Conservation (phyloP, 2,329 filamentous ascomycete genomes). For the Exophiala bonariae region DNA sequence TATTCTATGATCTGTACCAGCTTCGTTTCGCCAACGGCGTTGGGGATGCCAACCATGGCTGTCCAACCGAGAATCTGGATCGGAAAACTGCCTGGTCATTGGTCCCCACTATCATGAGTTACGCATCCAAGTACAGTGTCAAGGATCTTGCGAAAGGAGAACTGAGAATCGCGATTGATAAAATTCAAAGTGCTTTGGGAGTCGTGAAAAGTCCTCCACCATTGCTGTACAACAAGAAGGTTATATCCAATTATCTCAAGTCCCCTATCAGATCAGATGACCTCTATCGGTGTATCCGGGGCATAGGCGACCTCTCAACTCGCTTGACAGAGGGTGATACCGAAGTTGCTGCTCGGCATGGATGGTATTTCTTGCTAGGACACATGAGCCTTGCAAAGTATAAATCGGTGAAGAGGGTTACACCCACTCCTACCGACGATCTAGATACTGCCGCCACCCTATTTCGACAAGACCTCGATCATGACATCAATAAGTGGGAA, state of each 20-base stretch:
- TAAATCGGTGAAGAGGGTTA: slow-evolving; percentile 73
- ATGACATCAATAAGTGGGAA: slow-evolving; percentile 80
- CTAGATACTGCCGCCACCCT: slow-evolving; percentile 78
- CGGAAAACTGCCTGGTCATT: slow-evolving; percentile 76
- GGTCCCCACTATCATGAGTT: slow-evolving; percentile 77
- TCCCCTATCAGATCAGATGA: slow-evolving; percentile 79
- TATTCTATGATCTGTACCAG: slow-evolving; percentile 79
- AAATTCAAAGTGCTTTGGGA: slow-evolving; percentile 85
- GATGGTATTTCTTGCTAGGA: slow-evolving; percentile 91
- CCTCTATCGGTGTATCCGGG: slow-evolving; percentile 77
- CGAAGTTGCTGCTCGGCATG: slow-evolving; percentile 69
- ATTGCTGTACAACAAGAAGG: slow-evolving; percentile 82
- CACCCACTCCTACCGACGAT: slow-evolving; percentile 77
- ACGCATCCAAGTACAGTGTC: slow-evolving; percentile 81
- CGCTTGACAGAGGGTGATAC: slow-evolving; percentile 70
- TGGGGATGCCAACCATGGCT: slow-evolving; percentile 75
- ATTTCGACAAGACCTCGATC: slow-evolving; percentile 78
- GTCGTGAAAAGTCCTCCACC: slow-evolving; percentile 74
- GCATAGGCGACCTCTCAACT: slow-evolving; percentile 72
- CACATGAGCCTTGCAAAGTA: slow-evolving; percentile 88
- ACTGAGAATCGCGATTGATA: slow-evolving; percentile 84
- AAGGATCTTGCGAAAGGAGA: slow-evolving; percentile 92
- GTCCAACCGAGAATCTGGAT: slow-evolving; percentile 74
- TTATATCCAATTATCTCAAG: slow-evolving; percentile 78
- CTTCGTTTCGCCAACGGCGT: slow-evolving; percentile 71